phyloP scores from a whole-genome alignment of 2,329 filamentous ascomycete species.

The Alternaria infectoria region DNA sequence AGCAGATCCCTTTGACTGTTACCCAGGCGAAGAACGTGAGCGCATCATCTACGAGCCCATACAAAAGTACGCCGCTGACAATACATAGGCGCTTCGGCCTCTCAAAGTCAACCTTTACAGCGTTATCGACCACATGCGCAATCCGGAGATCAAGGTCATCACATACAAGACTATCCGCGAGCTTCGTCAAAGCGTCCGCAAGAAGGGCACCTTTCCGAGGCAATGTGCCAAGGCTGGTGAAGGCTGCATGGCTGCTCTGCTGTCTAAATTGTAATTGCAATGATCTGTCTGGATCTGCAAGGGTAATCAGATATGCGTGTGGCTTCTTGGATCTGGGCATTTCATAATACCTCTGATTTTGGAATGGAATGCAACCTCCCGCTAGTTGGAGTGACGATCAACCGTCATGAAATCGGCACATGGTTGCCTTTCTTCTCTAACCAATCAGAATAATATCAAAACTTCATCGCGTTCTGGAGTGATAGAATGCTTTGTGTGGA shows the following conservation, averaged over 20 bases:
- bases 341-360: neutral
- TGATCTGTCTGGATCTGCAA: neutral
- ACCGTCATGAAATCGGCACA: neutral
- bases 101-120: constrained; percentile 35
- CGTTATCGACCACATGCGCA: constrained; percentile 32
- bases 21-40: constrained; percentile 37
- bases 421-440: neutral
- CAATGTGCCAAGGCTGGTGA: constrained; percentile 28
- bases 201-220: constrained; percentile 23
- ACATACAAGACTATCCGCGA: constrained; percentile 20
- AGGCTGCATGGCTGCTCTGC: constrained; percentile 26
- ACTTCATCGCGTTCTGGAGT: neutral
- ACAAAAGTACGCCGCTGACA: neutral
- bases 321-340: neutral
- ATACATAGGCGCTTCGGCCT: constrained; percentile 18
- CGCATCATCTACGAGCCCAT: neutral
- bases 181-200: constrained; percentile 21
- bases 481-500: neutral
- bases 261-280: constrained; percentile 13
- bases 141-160: constrained; percentile 16
- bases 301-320: neutral
- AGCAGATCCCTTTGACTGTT: constrained; percentile 22
- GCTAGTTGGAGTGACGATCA: neutral
- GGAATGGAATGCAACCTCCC: no score
- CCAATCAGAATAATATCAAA: neutral